phyloP scores from a whole-genome alignment of 2,329 filamentous ascomycete species.

The Penicillium concentricum region DNA sequence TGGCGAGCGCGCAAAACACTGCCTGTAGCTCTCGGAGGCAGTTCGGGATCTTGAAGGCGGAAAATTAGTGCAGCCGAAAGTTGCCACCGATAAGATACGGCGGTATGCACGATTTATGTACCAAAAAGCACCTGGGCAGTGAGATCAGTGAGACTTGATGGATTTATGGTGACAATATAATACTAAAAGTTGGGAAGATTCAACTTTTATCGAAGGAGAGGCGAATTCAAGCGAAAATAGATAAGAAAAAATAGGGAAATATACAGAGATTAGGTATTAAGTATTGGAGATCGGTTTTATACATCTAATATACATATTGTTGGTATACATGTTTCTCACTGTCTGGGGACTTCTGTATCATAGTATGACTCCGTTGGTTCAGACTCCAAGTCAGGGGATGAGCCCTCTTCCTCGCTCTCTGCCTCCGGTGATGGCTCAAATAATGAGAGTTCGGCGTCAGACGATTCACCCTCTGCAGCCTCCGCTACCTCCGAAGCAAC shows the following conservation, averaged over 20 bases:
- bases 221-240: neutral
- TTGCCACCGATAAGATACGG: constrained; percentile 37
- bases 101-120: neutral
- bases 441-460: neutral
- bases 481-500: constrained; percentile 3
- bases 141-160: neutral
- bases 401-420: neutral
- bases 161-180: neutral
- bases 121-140: too few species aligned
- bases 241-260: neutral
- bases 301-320: constrained; percentile 25
- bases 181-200: neutral
- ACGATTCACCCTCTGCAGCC: neutral
- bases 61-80: constrained; percentile 37
- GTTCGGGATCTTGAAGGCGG: constrained; percentile 22
- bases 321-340: constrained; percentile 7
- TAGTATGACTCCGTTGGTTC: neutral
- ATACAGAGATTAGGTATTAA: neutral
- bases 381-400: neutral
- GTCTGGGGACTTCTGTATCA: constrained; percentile 2
- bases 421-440: neutral
- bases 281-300: constrained; percentile 13
- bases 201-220: too few species aligned
- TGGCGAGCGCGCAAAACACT: constrained; percentile 25
- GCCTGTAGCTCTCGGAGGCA: constrained; percentile 11